These are phyloP conservation scores for Candida labiduridarum DNA, from an alignment of 1,139 yeast genomes.

Conservation along the genomic window DNA sequence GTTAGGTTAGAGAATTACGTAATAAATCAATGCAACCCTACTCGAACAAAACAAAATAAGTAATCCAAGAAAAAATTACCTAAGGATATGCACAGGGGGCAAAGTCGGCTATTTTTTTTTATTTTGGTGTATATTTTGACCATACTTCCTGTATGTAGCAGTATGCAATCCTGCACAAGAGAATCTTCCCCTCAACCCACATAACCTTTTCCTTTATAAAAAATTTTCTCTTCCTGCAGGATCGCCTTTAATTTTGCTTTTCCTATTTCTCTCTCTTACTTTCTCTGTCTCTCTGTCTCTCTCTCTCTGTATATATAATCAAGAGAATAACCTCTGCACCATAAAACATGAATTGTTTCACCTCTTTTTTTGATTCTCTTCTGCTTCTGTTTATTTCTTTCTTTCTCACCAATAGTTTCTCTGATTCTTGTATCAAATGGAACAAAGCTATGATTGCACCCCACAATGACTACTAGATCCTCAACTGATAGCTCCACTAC, in stretches of 20 bases:
- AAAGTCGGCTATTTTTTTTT: background rate
- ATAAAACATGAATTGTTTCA: background rate
- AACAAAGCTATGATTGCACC: slow-evolving; percentile 1
- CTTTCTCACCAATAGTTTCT: background rate
- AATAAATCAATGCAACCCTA: no score
- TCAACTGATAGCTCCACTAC: slow-evolving; percentile 3
- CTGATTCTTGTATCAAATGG: background rate
- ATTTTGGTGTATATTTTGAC: background rate
- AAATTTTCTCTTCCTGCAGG: background rate
- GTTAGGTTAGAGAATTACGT: background rate
- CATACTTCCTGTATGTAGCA: background rate
- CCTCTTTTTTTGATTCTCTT: background rate
- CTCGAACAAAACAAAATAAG: background rate
- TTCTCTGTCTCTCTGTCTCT: background rate
- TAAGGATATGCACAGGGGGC: background rate
- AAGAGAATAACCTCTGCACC: background rate
- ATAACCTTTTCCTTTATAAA: no score
- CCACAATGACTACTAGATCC: slow-evolving; percentile 2
- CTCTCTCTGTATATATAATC: background rate
- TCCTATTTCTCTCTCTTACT: background rate
- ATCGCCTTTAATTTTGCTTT: background rate
- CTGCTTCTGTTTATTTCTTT: background rate
- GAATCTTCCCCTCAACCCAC: slow-evolving; percentile 2
- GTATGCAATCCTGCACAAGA: background rate
- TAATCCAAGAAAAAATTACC: background rate